Evolutionary conservation across 2,329 filamentous ascomycete genomes (phyloP).

Genomic region (Fusarium lateritium): DNA sequence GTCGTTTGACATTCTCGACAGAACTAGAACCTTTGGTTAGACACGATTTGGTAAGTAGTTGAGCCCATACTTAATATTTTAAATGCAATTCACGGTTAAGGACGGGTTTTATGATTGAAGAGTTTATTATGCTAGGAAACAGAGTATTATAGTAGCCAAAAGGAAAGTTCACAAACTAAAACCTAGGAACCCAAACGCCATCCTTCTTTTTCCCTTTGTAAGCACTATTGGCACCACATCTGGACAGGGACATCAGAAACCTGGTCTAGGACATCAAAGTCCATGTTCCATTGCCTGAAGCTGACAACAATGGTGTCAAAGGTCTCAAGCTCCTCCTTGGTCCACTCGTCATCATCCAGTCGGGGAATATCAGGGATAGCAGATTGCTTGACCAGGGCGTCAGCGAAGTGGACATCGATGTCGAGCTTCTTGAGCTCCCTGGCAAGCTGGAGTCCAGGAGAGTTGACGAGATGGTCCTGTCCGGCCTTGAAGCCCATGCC

Average conservation of each 20-base stretch:
- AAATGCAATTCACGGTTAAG: no score
- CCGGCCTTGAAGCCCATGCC: constrained; percentile 45
- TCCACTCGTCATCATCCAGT: constrained; percentile 37
- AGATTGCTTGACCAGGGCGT: constrained; percentile 38
- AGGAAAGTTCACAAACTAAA: not conserved
- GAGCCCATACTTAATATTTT: no score
- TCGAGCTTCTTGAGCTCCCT: constrained; percentile 31
- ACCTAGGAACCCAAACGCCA: not conserved
- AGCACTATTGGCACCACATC: constrained; percentile 32
- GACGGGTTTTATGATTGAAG: not conserved
- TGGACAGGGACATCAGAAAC: constrained; percentile 26
- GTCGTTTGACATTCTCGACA: no score
- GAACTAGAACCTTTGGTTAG: no score
- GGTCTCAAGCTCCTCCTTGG: constrained; percentile 22
- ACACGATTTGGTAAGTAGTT: no score
- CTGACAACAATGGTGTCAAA: constrained; percentile 43
- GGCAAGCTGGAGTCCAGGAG: constrained; percentile 34
- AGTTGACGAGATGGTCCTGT: constrained; percentile 45
- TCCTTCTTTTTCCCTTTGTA: not conserved
- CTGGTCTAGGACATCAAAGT: constrained; percentile 29
- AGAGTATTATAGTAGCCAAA: not conserved
- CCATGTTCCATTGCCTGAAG: constrained; percentile 32
- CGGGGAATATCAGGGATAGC: constrained; percentile 32
- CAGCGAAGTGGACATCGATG: constrained; percentile 38
- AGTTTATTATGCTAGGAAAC: not conserved